phyloP scores from a whole-genome alignment of 768 basidiomycete genomes.

The Lactarius tabidus region DNA sequence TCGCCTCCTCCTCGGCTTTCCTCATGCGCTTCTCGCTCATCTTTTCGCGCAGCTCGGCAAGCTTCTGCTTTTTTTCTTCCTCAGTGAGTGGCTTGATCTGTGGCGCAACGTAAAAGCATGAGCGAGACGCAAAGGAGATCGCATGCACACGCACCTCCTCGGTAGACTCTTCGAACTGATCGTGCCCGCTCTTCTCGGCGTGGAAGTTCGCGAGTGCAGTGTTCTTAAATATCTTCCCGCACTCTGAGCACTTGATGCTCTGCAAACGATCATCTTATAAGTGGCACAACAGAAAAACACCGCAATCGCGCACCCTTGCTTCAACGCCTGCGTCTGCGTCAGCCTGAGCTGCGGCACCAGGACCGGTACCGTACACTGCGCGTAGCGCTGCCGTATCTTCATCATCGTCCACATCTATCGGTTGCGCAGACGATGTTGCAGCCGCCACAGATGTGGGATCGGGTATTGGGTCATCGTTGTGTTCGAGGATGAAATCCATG shows the following conservation, averaged over 20 bases:
- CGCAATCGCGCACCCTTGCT: slow-evolving; percentile 52
- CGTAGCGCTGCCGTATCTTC: slow-evolving; percentile 66
- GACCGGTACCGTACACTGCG: slow-evolving; percentile 40
- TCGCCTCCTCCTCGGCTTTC: slow-evolving; percentile 69
- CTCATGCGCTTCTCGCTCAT: slow-evolving; percentile 74
- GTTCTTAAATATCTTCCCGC: slow-evolving; percentile 83
- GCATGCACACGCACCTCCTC: slow-evolving; percentile 66
- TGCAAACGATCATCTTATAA: slow-evolving; percentile 29
- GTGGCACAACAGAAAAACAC: not conserved
- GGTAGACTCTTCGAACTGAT: slow-evolving; percentile 92
- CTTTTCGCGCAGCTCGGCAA: slow-evolving; percentile 73
- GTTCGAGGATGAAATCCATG: slow-evolving; percentile 84
- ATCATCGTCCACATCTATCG: slow-evolving; percentile 64
- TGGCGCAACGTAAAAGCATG: not conserved
- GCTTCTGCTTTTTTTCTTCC: slow-evolving; percentile 81
- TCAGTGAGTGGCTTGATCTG: slow-evolving; percentile 93
- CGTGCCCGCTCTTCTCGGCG: slow-evolving; percentile 92
- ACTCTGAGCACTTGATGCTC: slow-evolving; percentile 83
- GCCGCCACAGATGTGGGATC: slow-evolving; percentile 39
- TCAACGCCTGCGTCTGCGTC: slow-evolving; percentile 43
- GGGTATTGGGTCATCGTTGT: slow-evolving; percentile 74
- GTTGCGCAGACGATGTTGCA: slow-evolving; percentile 25
- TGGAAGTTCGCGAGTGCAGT: slow-evolving; percentile 88
- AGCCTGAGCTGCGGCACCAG: slow-evolving; percentile 35
- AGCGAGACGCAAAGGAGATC: slow-evolving; percentile 2